Evolutionary conservation across 768 basidiomycete genomes (phyloP), one percentile per base, ranked within the genome.

Genomic region (Leccinum incarnatum): DNA sequence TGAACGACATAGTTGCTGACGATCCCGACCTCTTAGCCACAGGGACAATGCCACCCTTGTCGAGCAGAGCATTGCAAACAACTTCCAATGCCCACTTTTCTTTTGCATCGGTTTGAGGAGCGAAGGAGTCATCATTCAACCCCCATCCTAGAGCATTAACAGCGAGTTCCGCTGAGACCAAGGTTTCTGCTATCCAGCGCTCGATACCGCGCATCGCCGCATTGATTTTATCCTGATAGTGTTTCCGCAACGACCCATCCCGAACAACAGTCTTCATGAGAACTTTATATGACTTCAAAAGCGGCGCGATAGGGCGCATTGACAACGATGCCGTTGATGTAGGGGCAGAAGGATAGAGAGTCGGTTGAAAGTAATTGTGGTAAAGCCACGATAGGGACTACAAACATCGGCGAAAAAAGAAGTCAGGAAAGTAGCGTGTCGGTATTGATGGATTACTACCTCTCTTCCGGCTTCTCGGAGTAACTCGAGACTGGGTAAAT

Each of bases 311-410:
- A 1, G 87, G 80, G 15, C 87, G 82, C 37, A 86, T 71, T 34
- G 74, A 67, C 14, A 73, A 54, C 23, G 72, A 56, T 29, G 71
- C 52, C 54, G 75, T 70, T 2, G 72, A 60, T 9, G 69, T 67
- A 2, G 75, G 66, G 25, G 77, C 68, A 25, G 79, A 76, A 0
- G 83, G 84, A 66, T 86, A 84, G 53, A 89, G 75, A 9, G 84
- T 89, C 0, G 93, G 92, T 11, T 89, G 77, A 70, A 92, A 95
- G 71, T 94, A 97, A 64, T 93, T 87, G 59, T 85, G 79, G 37
- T 93, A 77, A 23, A 97, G 81, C 93, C 94, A 97, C 46, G 76
- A 69, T 78, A 95, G 81, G 4, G 89, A 87, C 93, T 96, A 62
- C 17, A 48, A 37, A 47, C 52, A 56, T 42, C 59, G 15, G 15